Evolutionary conservation across 2,329 filamentous ascomycete genomes (phyloP).

Genomic region (Xylariaceae sp.): DNA sequence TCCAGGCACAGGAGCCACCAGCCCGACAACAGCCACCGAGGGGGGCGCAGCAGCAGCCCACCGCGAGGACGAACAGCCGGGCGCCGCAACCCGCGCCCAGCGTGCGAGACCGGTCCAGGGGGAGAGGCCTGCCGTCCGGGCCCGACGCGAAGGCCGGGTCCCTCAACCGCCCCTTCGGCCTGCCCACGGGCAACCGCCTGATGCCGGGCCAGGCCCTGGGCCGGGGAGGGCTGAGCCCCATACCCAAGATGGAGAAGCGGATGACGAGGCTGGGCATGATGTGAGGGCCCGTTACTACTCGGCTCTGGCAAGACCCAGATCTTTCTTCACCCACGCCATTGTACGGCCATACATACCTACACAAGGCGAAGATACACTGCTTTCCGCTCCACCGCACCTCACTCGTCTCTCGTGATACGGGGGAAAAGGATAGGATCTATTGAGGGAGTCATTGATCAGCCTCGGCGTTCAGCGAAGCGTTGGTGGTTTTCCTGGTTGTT

Average conservation of each 20-base stretch:
- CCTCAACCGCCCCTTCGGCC: conserved; percentile 25
- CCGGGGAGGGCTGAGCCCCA: conserved; percentile 24
- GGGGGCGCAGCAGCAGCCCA: conserved; percentile 1
- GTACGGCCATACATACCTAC: too few species aligned
- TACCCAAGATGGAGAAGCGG: conserved; percentile 52
- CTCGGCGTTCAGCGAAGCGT: too few species aligned
- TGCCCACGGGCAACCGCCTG: conserved; percentile 25
- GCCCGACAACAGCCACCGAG: conserved; percentile 1
- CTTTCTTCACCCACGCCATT: too few species aligned
- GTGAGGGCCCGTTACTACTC: conserved; percentile 13
- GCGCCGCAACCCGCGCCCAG: conserved; percentile 12
- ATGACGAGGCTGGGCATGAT: conserved; percentile 55
- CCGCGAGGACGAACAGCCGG: conserved; percentile 8
- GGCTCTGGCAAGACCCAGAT: too few species aligned
- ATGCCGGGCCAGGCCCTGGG: conserved; percentile 29
- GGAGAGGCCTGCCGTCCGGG: conserved; percentile 20
- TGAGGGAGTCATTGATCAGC: too few species aligned
- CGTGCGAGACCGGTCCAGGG: conserved; percentile 15
- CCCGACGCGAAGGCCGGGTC: conserved; percentile 13
- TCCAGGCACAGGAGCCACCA: conserved; percentile 11
- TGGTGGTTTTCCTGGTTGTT: too few species aligned
- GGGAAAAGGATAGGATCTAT: too few species aligned
- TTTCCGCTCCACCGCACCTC: too few species aligned
- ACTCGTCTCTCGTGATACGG: too few species aligned
- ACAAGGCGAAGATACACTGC: too few species aligned